Base-by-base conservation (phyloP, 495 filamentous ascomycete species). In the Glonium stellatum region DNA sequence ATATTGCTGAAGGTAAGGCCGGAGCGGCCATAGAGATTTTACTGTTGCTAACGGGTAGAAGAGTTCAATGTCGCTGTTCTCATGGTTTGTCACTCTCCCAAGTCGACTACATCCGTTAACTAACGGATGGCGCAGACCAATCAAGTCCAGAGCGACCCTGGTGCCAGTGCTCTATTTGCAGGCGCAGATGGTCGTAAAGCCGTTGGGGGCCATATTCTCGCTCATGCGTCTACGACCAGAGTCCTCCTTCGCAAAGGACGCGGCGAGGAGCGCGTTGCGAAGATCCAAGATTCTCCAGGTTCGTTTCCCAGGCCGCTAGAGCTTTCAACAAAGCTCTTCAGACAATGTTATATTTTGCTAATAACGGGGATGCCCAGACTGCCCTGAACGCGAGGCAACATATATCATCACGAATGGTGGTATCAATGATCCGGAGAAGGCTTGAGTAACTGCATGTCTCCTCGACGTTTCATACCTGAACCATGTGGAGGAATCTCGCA, bases 391-490 rank as follows among this genome's bases (percentile, higher is more conserved):
- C 19, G 87, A 91, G 71, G 87, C 87, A 12, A 89, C 82, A 3
- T 91, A 91, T 69, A 76, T 91, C 59, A 91, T 91, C 63, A 89
- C 85, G 41, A 86, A 80, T 55, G 87, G 87, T n/a, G 85, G 85
- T 9, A 87, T 89, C 73, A 84, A 79, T 55, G 86, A 89, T 70
- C 84, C 85, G 5, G 85, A 87, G 52, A 88, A 88, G 71, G 69
- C 67, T 15, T 75, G 44, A 67, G 34, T 5, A 10, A 31, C 15
- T 25, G 19, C 9, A 15, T 25, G 9, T 13, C 12, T 51, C 21
- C 0, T 15, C 23, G 19, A 51, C 0, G 48, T 15, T 51, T 23
- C 39, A 44, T 11, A 4, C 13, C 18, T 4, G 39, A 44, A 44
- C 13, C 39, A 44, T 44, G 39, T 44, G 18, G 39, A 4, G 10